phyloP scores from a whole-genome alignment of 345 rosid species.

The Lepidium aucheri region DNA sequence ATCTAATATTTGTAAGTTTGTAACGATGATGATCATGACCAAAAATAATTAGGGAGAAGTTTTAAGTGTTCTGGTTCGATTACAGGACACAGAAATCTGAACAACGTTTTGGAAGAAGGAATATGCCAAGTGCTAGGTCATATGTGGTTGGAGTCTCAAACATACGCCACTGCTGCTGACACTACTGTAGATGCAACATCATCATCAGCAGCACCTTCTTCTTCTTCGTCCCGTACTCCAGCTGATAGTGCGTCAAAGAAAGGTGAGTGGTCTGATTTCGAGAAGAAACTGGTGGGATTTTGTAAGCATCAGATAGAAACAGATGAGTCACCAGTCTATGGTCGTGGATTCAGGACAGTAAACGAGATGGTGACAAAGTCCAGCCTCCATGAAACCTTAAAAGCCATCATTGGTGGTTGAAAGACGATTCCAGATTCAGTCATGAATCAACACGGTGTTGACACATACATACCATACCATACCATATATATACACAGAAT shows the following conservation, averaged over 20 bases:
- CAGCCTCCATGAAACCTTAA: constrained; percentile 50
- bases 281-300: constrained; percentile 60
- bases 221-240: constrained; percentile 13
- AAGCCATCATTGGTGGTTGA: background rate
- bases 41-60: background rate
- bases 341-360: constrained; percentile 63
- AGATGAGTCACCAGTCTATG: constrained; percentile 68
- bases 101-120: constrained; percentile 80
- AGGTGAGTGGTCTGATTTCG: constrained; percentile 50
- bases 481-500: background rate
- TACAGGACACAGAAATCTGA: constrained; percentile 56
- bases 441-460: too few relatives aligned
- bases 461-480: background rate
- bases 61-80: background rate
- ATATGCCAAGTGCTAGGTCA: constrained; percentile 88
- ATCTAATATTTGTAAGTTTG: background rate
- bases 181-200: background rate
- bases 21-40: background rate
- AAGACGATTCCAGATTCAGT: background rate
- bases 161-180: background rate
- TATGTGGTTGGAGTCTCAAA: constrained; percentile 76
- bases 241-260: constrained; percentile 41
- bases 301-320: constrained; percentile 67
- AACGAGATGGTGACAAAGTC: constrained; percentile 41
- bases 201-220: constrained; percentile 8